These are phyloP conservation scores for Sonneratia alba DNA, from an alignment of 345 rosid species.

Conservation along the genomic window DNA sequence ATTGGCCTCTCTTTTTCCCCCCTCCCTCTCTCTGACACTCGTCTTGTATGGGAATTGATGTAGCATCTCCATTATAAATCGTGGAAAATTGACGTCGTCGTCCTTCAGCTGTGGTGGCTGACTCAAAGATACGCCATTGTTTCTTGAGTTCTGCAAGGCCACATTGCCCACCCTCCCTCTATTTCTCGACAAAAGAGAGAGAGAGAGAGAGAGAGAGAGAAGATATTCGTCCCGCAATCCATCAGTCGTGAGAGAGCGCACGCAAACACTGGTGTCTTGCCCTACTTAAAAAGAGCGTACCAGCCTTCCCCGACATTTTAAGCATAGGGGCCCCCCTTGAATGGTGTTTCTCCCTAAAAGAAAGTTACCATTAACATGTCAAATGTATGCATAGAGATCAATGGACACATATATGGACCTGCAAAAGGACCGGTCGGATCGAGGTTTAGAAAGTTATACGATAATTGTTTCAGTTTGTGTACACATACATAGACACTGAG, in stretches of 20 bases:
- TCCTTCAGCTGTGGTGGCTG: constrained; percentile 10
- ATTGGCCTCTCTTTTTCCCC: background rate
- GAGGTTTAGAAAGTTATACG: background rate
- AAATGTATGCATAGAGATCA: background rate
- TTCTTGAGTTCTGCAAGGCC: background rate
- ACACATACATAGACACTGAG: background rate
- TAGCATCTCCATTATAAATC: background rate
- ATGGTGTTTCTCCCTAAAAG: background rate
- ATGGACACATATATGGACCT: background rate
- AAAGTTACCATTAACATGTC: background rate
- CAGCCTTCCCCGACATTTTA: background rate
- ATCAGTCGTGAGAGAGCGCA: background rate
- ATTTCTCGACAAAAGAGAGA: background rate
- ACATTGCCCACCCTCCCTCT: background rate
- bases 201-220: no score
- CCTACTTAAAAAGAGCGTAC: background rate
- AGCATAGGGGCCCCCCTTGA: no score
- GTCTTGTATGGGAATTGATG: background rate
- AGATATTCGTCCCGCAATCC: background rate
- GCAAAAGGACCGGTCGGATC: no score
- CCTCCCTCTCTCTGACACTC: background rate
- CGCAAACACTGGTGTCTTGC: background rate
- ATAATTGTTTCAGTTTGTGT: background rate
- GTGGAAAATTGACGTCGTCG: constrained; percentile 13
- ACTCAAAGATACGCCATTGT: constrained; percentile 14